Base-by-base conservation (phyloP, 371 early-diverging fungal species). In the Mucor plumbeus region DNA sequence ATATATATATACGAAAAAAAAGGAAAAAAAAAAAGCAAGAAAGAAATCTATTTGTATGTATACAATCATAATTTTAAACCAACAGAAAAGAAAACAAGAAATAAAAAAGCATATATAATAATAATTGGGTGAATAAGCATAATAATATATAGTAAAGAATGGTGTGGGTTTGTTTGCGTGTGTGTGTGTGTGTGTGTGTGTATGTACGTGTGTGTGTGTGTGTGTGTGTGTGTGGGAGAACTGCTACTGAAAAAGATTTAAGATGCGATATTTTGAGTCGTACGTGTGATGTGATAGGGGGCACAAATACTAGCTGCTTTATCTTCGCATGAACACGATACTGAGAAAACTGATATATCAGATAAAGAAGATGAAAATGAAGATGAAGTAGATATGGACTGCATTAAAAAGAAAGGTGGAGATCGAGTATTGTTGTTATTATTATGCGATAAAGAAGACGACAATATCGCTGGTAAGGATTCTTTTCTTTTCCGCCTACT, bases 281-380 rank as follows among this genome's bases (percentile, higher is more conserved):
- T 47, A 47, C 47, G 8, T 47, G 47, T 47, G 47, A 47, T 47
- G 47, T 47, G 47, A 47, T 47, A 47, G 47, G 47, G 47, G 21
- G 47, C 17, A 47, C 47, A 47, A 47, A 47, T 47, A 47, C 47
- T 47, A 19, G 38, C 38, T 38, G 47, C 59, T 68, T 73, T 69
- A 63, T 73, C 73, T 55, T 73, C 73, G 73, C 67, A 73, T 69
- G 73, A 73, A 73, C 57, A 65, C 50, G 65, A 47, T 31, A 62
- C 53, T 57, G 66, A 68, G 35, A 56, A 61, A 21, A 65, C 41
- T 11, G 69, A 69, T 40, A 58, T 31, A 55, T 67, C 72, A 5
- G 69, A 69, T 41, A 68, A 13, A 50, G 72, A 68, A 31, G 72
- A 69, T 1, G 63, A 67, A 54, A 71, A 63, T 38, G 72, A 71